Base-by-base conservation (phyloP, 768 basidiomycete species). In the Gymnopilus dilepis region DNA sequence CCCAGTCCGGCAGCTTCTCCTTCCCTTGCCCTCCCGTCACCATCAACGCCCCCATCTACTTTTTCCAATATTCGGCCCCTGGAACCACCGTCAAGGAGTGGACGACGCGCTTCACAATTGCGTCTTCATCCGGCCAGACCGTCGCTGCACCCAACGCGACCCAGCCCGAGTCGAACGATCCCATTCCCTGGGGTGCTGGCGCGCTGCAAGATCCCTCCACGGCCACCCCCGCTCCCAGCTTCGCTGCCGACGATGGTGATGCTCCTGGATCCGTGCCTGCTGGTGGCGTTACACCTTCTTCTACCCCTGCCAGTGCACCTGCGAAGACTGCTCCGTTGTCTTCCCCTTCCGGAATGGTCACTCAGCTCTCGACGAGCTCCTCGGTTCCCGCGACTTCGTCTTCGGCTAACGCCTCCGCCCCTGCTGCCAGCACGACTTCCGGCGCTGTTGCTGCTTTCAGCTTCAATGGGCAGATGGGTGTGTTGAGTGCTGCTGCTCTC, bases 91-190 rank as follows among this genome's bases (percentile, higher is more conserved):
- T 68, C 51, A 79, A 77, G 69, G 72, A 76, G 34, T 94, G 92
- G 92, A 90, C 91, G 2, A 86, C 84, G 15, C 89, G 92, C 22
- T 94, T 92, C 80, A 77, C 88, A 34, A 91, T 94, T 68, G 85
- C 88, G 3, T 82, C 80, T 33, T 45, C 80, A 3, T 65, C 72
- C 24, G 86, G 84, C 12, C 63, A 73, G 7, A 76, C 80, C 54
- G 79, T 79, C 2, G 67, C 85, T 4, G 80, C 91, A 0, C 58
- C 82, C 17, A 79, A 90, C 58, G 34, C 76, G 11, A 83, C 73
- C 0, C 87, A 92, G 65, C 84, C 87, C 6, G 70, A 76, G 40
- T 78, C 84, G 19, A 74, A 80, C 51, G 84, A 78, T 9, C 63
- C 73, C 13, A 86, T 92, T 43, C 80, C 86, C 0, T 94, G 88